Base-by-base conservation (phyloP, 352 stramenopile genomes). In the Thalassiosira pacifica region DNA sequence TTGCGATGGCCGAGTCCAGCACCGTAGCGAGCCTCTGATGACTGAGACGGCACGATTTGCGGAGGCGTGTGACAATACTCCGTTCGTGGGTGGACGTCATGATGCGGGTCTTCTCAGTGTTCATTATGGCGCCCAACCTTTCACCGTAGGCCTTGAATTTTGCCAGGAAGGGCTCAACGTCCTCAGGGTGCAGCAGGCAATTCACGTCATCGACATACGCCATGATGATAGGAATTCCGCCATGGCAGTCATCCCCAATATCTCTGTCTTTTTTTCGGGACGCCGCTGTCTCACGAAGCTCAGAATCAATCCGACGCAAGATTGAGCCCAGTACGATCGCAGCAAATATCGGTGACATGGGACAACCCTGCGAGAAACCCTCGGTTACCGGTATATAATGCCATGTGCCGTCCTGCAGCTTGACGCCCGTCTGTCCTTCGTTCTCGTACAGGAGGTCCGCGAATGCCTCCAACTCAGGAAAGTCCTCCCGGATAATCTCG, bases 341-440 rank as follows among this genome's bases (percentile, higher is more conserved):
- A 18, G 67, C 53, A 53, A 80, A 45, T n/a, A 73, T 2, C 48
- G 69, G 52, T 22, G 52, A 65, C 18, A 74, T n/a, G 37, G 77
- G 77, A 37, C 77, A 85, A 0, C 78, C 78, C 67, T 85, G 78
- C 0, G 65, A 34, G 40, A 78, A 78, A n/a, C 76, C 76, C 45
- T 83, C 76, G 31, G 61, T 4, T 2, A 77, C 65, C 31, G 16
- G 13, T 11, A 81, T 65, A 1, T 40, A 3, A 10, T 66, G 0
- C 73, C 73, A 81, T n/a, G 19, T 22, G 13, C 60, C 60, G 11
- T 81, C 73, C 4, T 2, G 0, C 9, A 37, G 1, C 34, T 59
- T 72, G 37, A 67, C 24, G 5, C 13, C 9, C 26, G 69, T 34
- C 24, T 61, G 10, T 4, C 27, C 48, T 16, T 31, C 1, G 0